Percentiles rank a stretch among this genome's conserved stretches.
Conservation (phyloP, 352 stramenopile species). For the Phytopythium chamaehyphon region DNA sequence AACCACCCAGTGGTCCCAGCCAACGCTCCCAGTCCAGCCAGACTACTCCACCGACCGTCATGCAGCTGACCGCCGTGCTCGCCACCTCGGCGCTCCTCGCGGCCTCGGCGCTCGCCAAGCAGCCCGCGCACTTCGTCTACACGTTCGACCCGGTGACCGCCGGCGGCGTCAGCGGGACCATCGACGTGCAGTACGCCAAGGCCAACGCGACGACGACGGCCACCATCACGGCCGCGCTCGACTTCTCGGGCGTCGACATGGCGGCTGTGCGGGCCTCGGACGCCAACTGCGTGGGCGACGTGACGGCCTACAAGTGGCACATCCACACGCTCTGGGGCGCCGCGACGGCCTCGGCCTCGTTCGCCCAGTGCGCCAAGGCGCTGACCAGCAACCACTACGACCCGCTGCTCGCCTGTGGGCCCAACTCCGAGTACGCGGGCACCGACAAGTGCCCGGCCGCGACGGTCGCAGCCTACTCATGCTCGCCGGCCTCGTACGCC, state of each 20-base stretch:
- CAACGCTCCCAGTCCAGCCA: no score
- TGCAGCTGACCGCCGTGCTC: neutral
- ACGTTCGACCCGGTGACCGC: constrained; percentile 30
- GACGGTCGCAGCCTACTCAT: constrained; percentile 28
- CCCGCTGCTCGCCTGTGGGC: constrained; percentile 34
- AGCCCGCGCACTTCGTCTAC: constrained; percentile 25
- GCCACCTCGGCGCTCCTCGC: neutral
- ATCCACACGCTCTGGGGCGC: constrained; percentile 49
- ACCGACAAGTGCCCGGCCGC: constrained; percentile 23
- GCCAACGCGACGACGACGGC: neutral
- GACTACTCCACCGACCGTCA: neutral
- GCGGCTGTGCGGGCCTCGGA: constrained; percentile 21
- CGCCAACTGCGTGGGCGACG: constrained; percentile 29
- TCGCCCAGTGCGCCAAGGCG: constrained; percentile 35
- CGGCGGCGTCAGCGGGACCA: constrained; percentile 28
- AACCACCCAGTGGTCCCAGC: no score
- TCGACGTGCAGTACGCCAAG: constrained; percentile 33
- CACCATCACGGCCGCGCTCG: constrained; percentile 32
- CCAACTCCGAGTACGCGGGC: constrained; percentile 36
- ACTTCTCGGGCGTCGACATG: constrained; percentile 33
- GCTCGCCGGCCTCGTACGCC: constrained; percentile 36
- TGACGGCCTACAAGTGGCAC: constrained; percentile 53
- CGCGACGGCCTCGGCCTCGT: constrained; percentile 24
- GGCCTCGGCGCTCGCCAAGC: neutral
- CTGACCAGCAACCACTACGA: constrained; percentile 58